These are phyloP conservation scores for Boletales sp. DNA, from an alignment of 768 basidiomycete species.

Conservation along the genomic window DNA sequence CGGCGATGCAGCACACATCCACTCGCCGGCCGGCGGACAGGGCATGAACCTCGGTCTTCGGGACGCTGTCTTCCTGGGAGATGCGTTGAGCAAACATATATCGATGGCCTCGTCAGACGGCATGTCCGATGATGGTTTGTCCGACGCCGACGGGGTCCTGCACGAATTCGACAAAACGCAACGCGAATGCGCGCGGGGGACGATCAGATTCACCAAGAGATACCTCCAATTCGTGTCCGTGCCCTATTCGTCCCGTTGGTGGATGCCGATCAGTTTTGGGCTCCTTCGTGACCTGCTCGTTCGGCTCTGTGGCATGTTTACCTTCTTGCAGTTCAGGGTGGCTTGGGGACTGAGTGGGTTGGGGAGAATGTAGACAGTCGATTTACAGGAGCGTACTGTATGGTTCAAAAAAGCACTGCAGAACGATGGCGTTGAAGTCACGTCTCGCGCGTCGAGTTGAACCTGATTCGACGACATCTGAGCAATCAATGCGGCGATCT, in stretches of 20 bases:
- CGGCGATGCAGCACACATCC: slow-evolving; percentile 47
- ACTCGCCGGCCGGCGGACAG: slow-evolving; percentile 50
- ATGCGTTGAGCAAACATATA: slow-evolving; percentile 36
- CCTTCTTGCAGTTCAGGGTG: background rate
- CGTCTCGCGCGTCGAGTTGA: no score
- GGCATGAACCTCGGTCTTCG: slow-evolving; percentile 52
- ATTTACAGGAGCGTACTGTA: no score
- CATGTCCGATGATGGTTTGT: slow-evolving; percentile 11
- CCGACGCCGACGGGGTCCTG: background rate
- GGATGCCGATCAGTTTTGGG: slow-evolving; percentile 10
- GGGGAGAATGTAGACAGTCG: slow-evolving; percentile 8
- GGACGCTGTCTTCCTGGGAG: slow-evolving; percentile 43
- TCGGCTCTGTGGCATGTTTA: slow-evolving; percentile 13
- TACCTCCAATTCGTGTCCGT: background rate
- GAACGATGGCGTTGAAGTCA: no score
- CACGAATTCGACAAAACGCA: background rate
- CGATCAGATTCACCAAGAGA: background rate
- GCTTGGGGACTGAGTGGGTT: slow-evolving; percentile 16
- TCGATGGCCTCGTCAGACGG: background rate
- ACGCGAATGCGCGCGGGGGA: background rate
- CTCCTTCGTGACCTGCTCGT: slow-evolving; percentile 25
- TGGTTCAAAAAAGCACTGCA: no score
- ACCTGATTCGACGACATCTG: no score
- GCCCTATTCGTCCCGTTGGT: background rate
- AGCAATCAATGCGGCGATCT: no score